A percentile compares a stretch with the other conserved stretches of the same genome.
Conservation (phyloP, 1,284 basidiomycete species). For the Golubevia pallescens region DNA sequence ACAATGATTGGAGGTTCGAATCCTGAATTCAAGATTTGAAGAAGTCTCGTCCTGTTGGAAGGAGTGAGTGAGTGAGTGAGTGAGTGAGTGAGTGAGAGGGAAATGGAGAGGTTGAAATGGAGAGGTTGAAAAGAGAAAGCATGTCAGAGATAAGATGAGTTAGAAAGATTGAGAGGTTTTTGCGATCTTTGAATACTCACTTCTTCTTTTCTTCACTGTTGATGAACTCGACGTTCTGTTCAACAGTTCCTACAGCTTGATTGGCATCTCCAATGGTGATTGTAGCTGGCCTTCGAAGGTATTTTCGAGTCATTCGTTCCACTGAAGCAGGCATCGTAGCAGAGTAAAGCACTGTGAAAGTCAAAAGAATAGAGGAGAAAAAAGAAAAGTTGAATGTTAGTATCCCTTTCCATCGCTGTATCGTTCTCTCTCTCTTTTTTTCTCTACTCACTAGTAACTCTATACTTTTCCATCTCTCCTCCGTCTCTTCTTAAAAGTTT, state of each 20-base stretch:
- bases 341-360: conserved; percentile 80
- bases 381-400: not conserved
- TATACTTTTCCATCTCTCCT: conserved; percentile 33
- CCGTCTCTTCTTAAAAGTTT: conserved; percentile 40
- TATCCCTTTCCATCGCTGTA: too few relatives aligned
- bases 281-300: conserved; percentile 86
- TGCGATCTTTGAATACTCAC: conserved; percentile 67
- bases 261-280: conserved; percentile 98
- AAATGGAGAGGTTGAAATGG: not conserved
- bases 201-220: conserved; percentile 92
- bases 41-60: too few relatives aligned
- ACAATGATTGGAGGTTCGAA: conserved; percentile 93
- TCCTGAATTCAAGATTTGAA: conserved; percentile 25
- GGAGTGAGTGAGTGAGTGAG: too few relatives aligned
- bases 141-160: not conserved
- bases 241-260: conserved; percentile 95
- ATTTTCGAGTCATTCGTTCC: conserved; percentile 90
- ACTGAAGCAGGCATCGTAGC: conserved; percentile 98
- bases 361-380: conserved; percentile 36
- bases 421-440: conserved; percentile 29
- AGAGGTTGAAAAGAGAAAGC: not conserved
- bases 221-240: conserved; percentile 93
- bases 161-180: not conserved
- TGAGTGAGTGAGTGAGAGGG: too few relatives aligned
- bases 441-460: conserved; percentile 36